Percentiles rank a stretch among this genome's conserved stretches.
phyloP scores from a whole-genome alignment of 345 rosid species.

The Barbarea vulgaris region DNA sequence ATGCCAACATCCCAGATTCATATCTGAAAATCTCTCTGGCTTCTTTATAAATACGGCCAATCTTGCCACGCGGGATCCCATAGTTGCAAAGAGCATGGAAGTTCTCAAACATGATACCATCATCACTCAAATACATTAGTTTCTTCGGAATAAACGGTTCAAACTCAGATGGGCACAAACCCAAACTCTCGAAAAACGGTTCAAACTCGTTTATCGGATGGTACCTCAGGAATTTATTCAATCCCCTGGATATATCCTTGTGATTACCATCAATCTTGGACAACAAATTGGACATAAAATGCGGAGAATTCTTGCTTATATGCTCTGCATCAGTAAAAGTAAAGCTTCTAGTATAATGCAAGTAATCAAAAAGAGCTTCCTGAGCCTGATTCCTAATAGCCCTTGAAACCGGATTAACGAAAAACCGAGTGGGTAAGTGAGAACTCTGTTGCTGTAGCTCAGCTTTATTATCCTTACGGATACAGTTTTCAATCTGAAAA shows the following conservation, averaged over 20 bases:
- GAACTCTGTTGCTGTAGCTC: slow-evolving; percentile 28
- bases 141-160: slow-evolving; percentile 51
- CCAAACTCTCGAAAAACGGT: slow-evolving; percentile 87
- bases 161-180: slow-evolving; percentile 56
- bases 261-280: slow-evolving; percentile 54
- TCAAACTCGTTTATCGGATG: slow-evolving; percentile 87
- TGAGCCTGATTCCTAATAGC: slow-evolving; percentile 55
- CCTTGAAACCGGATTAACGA: slow-evolving; percentile 46
- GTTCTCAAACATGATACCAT: slow-evolving; percentile 62
- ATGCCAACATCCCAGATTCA: slow-evolving; percentile 49
- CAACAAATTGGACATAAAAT: slow-evolving; percentile 52
- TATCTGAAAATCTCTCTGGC: slow-evolving; percentile 58
- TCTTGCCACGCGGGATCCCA: slow-evolving; percentile 72
- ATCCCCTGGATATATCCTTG: slow-evolving; percentile 48
- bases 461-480: slow-evolving; percentile 30
- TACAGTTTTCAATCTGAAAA: slow-evolving; percentile 39
- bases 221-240: slow-evolving; percentile 65
- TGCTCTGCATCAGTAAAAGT: slow-evolving; percentile 72
- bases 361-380: slow-evolving; percentile 70
- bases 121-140: slow-evolving; percentile 61
- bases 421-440: slow-evolving; percentile 35
- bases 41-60: slow-evolving; percentile 69
- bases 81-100: slow-evolving; percentile 60
- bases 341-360: slow-evolving; percentile 66
- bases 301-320: slow-evolving; percentile 78